phyloP scores from a whole-genome alignment of 2,329 filamentous ascomycete genomes.

The Trichothecium roseum region DNA sequence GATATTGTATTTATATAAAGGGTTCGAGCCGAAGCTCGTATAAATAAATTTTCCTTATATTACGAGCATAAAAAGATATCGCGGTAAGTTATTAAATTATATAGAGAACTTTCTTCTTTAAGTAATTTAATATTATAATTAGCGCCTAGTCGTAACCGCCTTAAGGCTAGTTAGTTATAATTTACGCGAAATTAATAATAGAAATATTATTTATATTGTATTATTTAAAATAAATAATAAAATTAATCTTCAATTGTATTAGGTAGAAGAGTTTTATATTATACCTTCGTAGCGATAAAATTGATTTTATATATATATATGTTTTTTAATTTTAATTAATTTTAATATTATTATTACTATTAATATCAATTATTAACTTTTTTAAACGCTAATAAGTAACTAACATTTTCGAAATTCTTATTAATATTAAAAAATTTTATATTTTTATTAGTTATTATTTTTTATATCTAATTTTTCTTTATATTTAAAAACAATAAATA shows the following conservation, averaged over 20 bases:
- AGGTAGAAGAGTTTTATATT: not conserved
- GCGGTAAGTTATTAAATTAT: not conserved
- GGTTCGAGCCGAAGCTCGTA: not conserved
- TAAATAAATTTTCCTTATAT: not conserved
- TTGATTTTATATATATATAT: not conserved
- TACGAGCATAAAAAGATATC: not conserved
- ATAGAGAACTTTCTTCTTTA: not conserved
- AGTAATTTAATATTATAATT: not conserved
- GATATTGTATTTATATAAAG: not conserved
- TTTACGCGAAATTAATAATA: not conserved
- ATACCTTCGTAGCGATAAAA: not conserved
- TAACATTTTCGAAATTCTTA: not conserved
- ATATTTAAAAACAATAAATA: not conserved
- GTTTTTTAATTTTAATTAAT: not conserved
- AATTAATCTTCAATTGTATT: not conserved
- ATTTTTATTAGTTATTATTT: slow-evolving; percentile 3
- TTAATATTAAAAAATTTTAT: slow-evolving; percentile 4
- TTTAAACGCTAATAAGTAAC: not conserved
- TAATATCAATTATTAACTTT: slow-evolving; percentile 2
- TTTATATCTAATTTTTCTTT: slow-evolving; percentile 1
- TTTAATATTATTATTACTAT: not conserved
- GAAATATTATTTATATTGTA: not conserved
- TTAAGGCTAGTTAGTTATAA: not conserved
- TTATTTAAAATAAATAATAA: not conserved
- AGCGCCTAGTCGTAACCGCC: not conserved